Evolutionary conservation across 768 basidiomycete species (phyloP).

Genomic region (Rhodotorula graminis): DNA sequence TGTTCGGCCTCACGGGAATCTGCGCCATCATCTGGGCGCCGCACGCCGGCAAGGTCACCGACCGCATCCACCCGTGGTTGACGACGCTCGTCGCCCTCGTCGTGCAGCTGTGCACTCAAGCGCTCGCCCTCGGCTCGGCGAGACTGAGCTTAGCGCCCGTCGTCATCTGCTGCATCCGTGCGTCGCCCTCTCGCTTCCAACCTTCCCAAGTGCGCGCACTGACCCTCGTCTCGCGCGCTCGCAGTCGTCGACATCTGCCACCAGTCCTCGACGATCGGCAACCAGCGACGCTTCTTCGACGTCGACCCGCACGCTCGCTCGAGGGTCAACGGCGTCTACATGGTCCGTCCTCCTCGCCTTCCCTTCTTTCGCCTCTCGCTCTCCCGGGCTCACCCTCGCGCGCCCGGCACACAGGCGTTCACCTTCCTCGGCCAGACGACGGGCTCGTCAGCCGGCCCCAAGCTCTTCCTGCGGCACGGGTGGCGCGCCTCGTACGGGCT

Average conservation of each 20-base stretch:
- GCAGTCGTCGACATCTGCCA: conserved; percentile 22
- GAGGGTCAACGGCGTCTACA: conserved; percentile 69
- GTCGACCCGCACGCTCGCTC: conserved; percentile 55
- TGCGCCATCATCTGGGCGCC: conserved; percentile 46
- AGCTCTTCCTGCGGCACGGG: conserved; percentile 13
- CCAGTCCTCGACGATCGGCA: conserved; percentile 36
- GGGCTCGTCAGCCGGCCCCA: conserved; percentile 13
- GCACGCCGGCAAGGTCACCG: conserved; percentile 43
- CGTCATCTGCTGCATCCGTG: conserved; percentile 62
- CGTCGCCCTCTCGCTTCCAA: not conserved
- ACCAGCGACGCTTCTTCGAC: conserved; percentile 19
- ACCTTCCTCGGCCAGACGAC: conserved; percentile 7
- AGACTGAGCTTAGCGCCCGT: conserved; percentile 67
- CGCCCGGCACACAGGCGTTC: not conserved
- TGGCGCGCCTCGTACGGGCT: conserved; percentile 15
- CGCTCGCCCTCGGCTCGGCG: conserved; percentile 65
- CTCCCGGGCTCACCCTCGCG: not conserved
- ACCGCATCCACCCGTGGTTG: conserved; percentile 65
- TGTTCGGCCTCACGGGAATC: conserved; percentile 48
- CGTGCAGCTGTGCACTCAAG: conserved; percentile 55
- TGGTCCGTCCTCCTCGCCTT: conserved; percentile 43
- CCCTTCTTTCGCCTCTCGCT: no score
- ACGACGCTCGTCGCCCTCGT: conserved; percentile 57
- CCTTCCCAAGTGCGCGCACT: no score
- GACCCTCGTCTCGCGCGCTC: not conserved